phyloP scores from a whole-genome alignment of 495 filamentous ascomycete genomes.

The Niebla homalea region DNA sequence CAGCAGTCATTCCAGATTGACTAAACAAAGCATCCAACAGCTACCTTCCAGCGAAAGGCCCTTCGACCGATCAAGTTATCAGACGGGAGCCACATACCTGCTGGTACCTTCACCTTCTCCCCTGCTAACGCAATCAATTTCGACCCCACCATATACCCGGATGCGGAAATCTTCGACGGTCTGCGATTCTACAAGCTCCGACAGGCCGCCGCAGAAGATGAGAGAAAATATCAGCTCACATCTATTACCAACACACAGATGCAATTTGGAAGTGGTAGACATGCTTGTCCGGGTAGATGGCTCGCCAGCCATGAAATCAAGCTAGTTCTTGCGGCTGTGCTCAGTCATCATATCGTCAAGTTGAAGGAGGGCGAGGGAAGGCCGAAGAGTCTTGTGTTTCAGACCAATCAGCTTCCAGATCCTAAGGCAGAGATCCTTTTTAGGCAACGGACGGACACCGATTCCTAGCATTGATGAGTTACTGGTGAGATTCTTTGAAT shows the following conservation, averaged over 20 bases:
- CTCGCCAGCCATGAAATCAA: constrained; percentile 44
- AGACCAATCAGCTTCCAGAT: too few relatives aligned
- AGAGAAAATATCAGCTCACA: constrained; percentile 27
- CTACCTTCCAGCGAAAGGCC: background rate
- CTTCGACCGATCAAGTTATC: background rate
- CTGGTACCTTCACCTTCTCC: background rate
- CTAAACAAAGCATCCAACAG: background rate
- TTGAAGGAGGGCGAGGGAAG: too few relatives aligned
- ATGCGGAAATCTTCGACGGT: constrained; percentile 22
- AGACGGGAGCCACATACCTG: background rate
- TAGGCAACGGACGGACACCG: too few relatives aligned
- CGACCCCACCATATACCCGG: constrained; percentile 16
- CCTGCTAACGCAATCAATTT: background rate
- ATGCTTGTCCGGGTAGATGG: constrained; percentile 42
- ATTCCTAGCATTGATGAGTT: too few relatives aligned
- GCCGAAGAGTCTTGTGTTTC: too few relatives aligned
- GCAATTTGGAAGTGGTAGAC: constrained; percentile 37
- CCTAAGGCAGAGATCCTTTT: too few relatives aligned
- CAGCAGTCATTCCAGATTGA: background rate
- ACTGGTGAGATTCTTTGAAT: too few relatives aligned
- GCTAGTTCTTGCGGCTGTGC: constrained; percentile 39
- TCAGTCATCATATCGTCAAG: too few relatives aligned
- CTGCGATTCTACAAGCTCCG: constrained; percentile 33
- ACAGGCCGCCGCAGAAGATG: constrained; percentile 19
- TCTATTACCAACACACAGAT: constrained; percentile 28